Evolutionary conservation across 176 grass and related monocot species (phyloP).

Genomic region (Oryza coarctata): DNA sequence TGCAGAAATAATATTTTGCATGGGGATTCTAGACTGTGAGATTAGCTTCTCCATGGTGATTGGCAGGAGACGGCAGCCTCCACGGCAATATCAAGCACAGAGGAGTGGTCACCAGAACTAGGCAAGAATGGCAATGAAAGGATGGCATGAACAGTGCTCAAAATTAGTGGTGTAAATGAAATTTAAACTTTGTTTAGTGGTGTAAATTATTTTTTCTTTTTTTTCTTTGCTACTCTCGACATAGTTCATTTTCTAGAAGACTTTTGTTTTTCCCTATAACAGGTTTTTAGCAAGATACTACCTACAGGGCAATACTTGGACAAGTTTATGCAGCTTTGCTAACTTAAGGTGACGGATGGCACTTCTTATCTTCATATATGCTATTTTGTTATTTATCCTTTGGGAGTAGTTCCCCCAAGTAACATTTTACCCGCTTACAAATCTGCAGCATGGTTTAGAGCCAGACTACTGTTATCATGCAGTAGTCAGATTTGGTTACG

Average conservation of each 20-base stretch:
- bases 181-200: not conserved
- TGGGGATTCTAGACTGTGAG: not conserved
- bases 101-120: not conserved
- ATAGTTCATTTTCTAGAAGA: constrained; percentile 5
- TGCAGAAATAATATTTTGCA: not conserved
- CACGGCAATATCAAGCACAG: no score
- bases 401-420: not conserved
- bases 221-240: not conserved
- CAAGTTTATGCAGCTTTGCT: constrained; percentile 65
- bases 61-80: no score
- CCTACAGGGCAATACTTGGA: constrained; percentile 57
- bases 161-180: not conserved
- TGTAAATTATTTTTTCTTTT: not conserved
- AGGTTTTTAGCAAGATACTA: constrained; percentile 70
- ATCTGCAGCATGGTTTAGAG: constrained; percentile 66
- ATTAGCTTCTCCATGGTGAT: not conserved
- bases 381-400: constrained; percentile 13
- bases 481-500: constrained; percentile 47
- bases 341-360: constrained; percentile 59
- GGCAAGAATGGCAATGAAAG: not conserved
- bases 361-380: not conserved
- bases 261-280: not conserved
- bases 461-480: constrained; percentile 48
- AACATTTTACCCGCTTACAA: not conserved
- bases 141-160: not conserved